A percentile compares a stretch with the other conserved stretches of the same genome.
These are phyloP conservation scores for Sporisorium exsertum DNA, from an alignment of 1,284 basidiomycete species.

Conservation along the genomic window DNA sequence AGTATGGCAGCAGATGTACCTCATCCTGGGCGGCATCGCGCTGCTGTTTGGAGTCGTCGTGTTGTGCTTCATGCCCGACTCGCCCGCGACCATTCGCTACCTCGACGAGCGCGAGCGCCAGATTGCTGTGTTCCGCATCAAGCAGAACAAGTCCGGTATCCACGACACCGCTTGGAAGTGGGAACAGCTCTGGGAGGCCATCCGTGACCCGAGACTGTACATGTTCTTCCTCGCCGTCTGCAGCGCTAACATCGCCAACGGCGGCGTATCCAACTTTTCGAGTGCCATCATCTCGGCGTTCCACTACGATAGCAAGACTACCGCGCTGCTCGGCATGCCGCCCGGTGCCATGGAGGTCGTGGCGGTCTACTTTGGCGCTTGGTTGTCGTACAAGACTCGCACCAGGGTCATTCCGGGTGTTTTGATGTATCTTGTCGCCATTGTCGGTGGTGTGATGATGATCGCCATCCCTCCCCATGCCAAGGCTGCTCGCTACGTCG, in stretches of 20 bases:
- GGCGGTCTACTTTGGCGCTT: conserved; percentile 55
- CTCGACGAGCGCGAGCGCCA: conserved; percentile 73
- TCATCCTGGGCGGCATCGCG: conserved; percentile 60
- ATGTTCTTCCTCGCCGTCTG: conserved; percentile 52
- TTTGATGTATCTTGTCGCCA: conserved; percentile 52
- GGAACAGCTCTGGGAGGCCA: conserved; percentile 73
- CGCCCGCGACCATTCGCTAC: conserved; percentile 49
- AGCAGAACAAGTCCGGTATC: conserved; percentile 73
- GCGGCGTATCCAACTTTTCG: conserved; percentile 60
- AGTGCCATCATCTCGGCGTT: conserved; percentile 64
- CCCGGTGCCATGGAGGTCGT: conserved; percentile 59
- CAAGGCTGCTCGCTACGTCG: conserved; percentile 35
- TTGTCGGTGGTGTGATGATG: conserved; percentile 59
- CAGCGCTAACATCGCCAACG: conserved; percentile 56
- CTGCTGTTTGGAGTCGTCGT: conserved; percentile 51
- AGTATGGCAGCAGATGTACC: conserved; percentile 62
- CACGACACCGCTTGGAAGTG: conserved; percentile 75
- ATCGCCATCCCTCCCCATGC: conserved; percentile 35
- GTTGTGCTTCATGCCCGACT: conserved; percentile 52
- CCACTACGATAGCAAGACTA: conserved; percentile 56
- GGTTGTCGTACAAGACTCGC: conserved; percentile 34
- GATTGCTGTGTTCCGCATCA: conserved; percentile 75
- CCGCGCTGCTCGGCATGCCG: conserved; percentile 65
- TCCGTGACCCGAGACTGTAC: conserved; percentile 72
- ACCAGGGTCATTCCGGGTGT: conserved; percentile 59